Base-by-base conservation (phyloP, 2,329 filamentous ascomycete genomes). In the Penicillium griseofulvum region DNA sequence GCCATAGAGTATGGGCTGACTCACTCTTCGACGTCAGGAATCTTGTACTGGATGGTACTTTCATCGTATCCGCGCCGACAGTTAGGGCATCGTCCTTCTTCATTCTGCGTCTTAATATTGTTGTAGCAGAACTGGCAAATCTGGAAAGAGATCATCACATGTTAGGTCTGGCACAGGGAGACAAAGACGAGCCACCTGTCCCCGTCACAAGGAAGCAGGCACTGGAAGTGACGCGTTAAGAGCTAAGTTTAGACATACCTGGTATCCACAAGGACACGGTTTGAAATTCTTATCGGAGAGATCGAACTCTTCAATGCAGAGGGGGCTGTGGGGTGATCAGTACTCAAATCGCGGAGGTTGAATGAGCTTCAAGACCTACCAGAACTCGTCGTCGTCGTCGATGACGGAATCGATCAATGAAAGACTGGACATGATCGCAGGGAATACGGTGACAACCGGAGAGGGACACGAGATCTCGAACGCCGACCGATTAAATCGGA, bases 101-200 rank as follows among this genome's bases (percentile, higher is more conserved):
- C 77, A 58, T 96, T 91, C 68, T 97, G 97, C 67, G 89, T 96
- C 78, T 95, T 96, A 74, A 99, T 95, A 74, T 97, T 99, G 78
- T 99, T 97, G 80, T 93, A 99, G 78, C 94, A 99, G 77, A 99
- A 99, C 80, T 99, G 95, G 76, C 94, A 99, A 73, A 99, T 93
- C 92, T 97, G 68, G 68, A 34, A 45, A 60, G 48, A 45, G 6
- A 26, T 51, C 19, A 45, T 51, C 22, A 45, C 17, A 43, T 34
- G 49, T 65, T 39, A 63, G 56, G 17, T n/a, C 17, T 45, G 31
- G 14, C 3, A 31, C 16, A 17, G 9, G 8, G 19, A 33, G 17
- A 17, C 12, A 39, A 28, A 31, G 26, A 28, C 17, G 19, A 44
- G n/a, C 3, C 10, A 31, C 24, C 22, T 24, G 28, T 22, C 33